Conservation (phyloP, 352 stramenopile genomes). For the Phytophthora boehmeriae region DNA sequence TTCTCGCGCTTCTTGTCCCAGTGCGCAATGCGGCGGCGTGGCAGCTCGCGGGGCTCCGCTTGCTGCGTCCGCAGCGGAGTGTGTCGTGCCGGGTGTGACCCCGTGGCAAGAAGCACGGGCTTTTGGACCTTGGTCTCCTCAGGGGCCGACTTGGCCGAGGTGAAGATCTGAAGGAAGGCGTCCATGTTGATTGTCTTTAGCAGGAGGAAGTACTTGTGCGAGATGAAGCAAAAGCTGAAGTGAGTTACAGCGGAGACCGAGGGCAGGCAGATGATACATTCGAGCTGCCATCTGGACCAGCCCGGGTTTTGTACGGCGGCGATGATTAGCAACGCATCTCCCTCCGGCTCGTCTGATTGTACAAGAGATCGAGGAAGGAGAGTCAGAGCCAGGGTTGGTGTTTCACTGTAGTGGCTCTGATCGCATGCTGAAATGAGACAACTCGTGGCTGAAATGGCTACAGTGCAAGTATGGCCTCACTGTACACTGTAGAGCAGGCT, state of each 20-base stretch:
- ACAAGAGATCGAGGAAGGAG: conserved; percentile 18
- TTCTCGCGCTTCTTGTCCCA: conserved; percentile 90
- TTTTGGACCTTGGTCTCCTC: conserved; percentile 32
- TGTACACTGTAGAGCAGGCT: too few relatives aligned
- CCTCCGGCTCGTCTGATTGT: conserved; percentile 30
- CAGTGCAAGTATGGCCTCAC: too few relatives aligned
- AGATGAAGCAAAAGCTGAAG: conserved; percentile 47
- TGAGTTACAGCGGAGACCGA: conserved; percentile 24
- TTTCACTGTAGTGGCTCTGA: too few relatives aligned
- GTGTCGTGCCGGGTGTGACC: conserved; percentile 25
- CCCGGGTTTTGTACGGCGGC: conserved; percentile 20
- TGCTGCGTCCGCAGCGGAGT: conserved; percentile 64
- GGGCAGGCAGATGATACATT: neutral
- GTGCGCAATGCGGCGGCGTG: conserved; percentile 58
- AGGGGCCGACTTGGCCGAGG: conserved; percentile 28
- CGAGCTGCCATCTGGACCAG: conserved; percentile 17
- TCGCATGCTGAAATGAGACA: conserved; percentile 6
- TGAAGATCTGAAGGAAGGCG: conserved; percentile 48
- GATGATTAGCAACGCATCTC: conserved; percentile 35
- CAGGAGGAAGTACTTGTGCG: conserved; percentile 20
- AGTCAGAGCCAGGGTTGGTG: conserved; percentile 12
- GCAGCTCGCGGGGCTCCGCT: conserved; percentile 34
- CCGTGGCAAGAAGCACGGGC: conserved; percentile 24
- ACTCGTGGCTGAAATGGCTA: neutral
- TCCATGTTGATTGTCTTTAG: conserved; percentile 37